Evolutionary conservation across 2,329 filamentous ascomycete genomes (phyloP), one percentile per base, ranked within the genome.

Genomic region (Neoscytalidium dimidiatum): DNA sequence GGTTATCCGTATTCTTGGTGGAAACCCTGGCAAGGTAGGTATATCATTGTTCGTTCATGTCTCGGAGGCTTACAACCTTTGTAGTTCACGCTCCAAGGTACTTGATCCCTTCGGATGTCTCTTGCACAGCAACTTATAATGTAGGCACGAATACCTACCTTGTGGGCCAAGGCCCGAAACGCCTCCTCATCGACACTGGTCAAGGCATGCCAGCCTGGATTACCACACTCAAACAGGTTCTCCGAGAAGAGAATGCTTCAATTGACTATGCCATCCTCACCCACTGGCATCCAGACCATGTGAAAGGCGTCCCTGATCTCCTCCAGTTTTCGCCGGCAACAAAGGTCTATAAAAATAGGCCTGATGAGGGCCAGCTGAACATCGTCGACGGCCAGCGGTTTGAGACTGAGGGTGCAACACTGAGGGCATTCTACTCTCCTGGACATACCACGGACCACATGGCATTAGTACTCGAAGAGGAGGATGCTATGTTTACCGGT

Each of bases 211-310:
- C 88, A 2, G 83, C 85, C 35, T 99, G 94, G 94, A 83, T 87
- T 46, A 77, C 83, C 0, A 84, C 86, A 0, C 79, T 99, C 38
- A 85, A 86, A 68, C 79, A 82, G 3, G 86, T 89, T 0, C 83
- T 98, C 2, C 76, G 82, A 6, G 79, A 86, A 26, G 91, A 96
- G 74, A 84, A 88, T 26, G 90, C 90, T 21, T 85, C 82, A 0
- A 81, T 98, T 26, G 82, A 86, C n/a, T 81, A 83, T 19, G 88
- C 89, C 0, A 82, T 99, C 23, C 82, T 99, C 56, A 96, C 94
- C 0, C 95, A 99, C 77, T 96, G 94, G 92, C 95, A 99, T 74
- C 85, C 81, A 46, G 95, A 99, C 73, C 95, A 99, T 74, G 85
- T 89, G 6, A 86, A 88, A 26, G 95, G 95, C 7, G 85, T 97